Evolutionary conservation across 257 asterid species (phyloP), one percentile per base, ranked within the genome.

Genomic region (Sherardia arvensis): DNA sequence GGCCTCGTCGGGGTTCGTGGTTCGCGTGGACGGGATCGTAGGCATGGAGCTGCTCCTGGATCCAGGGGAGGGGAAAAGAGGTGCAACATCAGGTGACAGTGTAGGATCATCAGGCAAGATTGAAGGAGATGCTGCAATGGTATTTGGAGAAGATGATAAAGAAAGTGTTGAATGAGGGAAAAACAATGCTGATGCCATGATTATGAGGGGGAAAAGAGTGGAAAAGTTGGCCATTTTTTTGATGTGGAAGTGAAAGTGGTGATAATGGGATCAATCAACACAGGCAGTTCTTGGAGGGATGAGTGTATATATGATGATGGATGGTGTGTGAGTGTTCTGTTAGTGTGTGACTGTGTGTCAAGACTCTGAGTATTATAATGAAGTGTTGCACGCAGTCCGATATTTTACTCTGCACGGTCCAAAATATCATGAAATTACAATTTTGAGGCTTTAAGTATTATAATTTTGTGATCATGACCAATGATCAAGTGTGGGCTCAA

Each of bases 41-140:
- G 89, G 85, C 30, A 73, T 38, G 7, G 78, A 4, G 51, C 51
- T 25, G 61, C 60, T 8, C 56, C 27, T 14, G 51, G 51, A 14
- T 36, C 70, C 78, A 10, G 91, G 82, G 17, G 89, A 73, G 33
- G 95, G 95, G 20, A 87, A 55, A 27, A 87, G 91, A 7, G 95
- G 95, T 30, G 89, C 59, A 64, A 82, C 74, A 18, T 87, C 95
- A 5, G 91, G 95, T 10, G 95, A 73, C 40, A 60, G 30, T 5
- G 85, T 81, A 32, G 80, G 72, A 10, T 69, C 66, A 18, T 69
- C 66, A 9, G 95, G 89, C 45, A 69, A 61, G 28, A 69, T 18
- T 0, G 88, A 72, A 21, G 88, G 86, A 1, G 86, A 74, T 3
- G 88, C 36, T 8, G 78, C 53, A 23, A 61, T 73, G 20, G 62